Conservation (phyloP, 2,329 filamentous ascomycete genomes). For the Alternaria angustiovoidea region DNA sequence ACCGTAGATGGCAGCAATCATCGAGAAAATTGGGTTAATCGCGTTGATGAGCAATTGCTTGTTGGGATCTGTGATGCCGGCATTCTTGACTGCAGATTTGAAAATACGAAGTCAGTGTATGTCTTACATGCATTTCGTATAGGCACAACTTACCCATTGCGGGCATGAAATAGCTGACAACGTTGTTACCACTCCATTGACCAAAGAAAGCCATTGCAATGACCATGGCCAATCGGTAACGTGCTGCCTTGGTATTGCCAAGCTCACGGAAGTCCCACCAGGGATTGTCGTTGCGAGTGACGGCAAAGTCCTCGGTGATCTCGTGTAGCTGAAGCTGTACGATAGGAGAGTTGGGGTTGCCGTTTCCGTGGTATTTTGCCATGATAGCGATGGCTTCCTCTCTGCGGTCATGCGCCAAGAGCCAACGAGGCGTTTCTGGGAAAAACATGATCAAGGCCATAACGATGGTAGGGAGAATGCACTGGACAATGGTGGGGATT, state of each 20-base stretch:
- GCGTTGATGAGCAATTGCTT: slow-evolving; percentile 53
- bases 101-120: no score
- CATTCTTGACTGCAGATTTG: neutral
- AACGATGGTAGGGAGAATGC: slow-evolving; percentile 50
- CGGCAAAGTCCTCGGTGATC: slow-evolving; percentile 44
- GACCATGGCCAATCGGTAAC: slow-evolving; percentile 50
- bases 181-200: slow-evolving; percentile 53
- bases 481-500: slow-evolving; percentile 46
- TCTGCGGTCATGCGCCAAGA: slow-evolving; percentile 62
- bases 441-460: slow-evolving; percentile 56
- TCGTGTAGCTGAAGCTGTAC: slow-evolving; percentile 50
- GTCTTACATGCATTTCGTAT: no score
- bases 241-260: slow-evolving; percentile 39
- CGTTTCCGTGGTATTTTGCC: slow-evolving; percentile 65
- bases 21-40: slow-evolving; percentile 52
- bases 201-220: slow-evolving; percentile 54
- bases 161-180: slow-evolving; percentile 44
- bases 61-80: slow-evolving; percentile 30
- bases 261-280: slow-evolving; percentile 50
- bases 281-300: slow-evolving; percentile 40
- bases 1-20: slow-evolving; percentile 51
- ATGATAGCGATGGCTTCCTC: slow-evolving; percentile 67
- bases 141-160: neutral
- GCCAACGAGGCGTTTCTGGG: slow-evolving; percentile 25
- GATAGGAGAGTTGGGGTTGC: slow-evolving; percentile 46